Conservation (phyloP, 768 basidiomycete genomes). For the Coprinopsis sp. region DNA sequence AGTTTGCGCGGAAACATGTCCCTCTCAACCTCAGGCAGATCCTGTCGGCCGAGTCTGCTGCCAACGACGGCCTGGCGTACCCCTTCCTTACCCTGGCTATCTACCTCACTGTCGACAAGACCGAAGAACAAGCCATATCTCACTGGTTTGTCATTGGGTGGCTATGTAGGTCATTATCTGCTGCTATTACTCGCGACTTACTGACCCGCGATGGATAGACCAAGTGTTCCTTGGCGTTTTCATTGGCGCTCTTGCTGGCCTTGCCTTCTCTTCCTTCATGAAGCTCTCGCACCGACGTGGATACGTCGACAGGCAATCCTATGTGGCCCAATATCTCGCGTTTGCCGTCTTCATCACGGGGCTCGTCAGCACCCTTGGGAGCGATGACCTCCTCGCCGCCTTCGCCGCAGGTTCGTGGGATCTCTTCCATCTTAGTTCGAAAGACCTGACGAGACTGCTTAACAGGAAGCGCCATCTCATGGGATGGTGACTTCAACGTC, state of each 20-base stretch:
- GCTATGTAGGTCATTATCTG: constrained; percentile 53
- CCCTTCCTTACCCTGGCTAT: constrained; percentile 86
- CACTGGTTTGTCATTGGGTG: constrained; percentile 88
- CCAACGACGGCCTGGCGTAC: constrained; percentile 95
- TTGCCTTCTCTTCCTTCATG: constrained; percentile 70
- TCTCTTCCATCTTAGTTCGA: not conserved
- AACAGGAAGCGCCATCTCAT: constrained; percentile 80
- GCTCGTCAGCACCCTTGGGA: constrained; percentile 67
- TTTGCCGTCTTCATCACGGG: constrained; percentile 68
- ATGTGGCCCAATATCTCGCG: constrained; percentile 74
- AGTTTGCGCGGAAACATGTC: constrained; percentile 65
- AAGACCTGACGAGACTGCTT: not conserved
- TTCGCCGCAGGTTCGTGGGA: constrained; percentile 60
- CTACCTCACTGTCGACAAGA: constrained; percentile 73
- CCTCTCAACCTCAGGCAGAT: constrained; percentile 74
- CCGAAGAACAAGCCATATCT: constrained; percentile 57
- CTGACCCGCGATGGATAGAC: constrained; percentile 42
- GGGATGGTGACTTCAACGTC: constrained; percentile 81
- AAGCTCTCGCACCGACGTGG: constrained; percentile 32
- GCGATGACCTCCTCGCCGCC: constrained; percentile 80
- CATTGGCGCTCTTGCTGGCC: constrained; percentile 64
- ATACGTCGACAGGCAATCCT: constrained; percentile 52
- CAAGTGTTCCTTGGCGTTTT: constrained; percentile 73
- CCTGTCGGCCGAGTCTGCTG: constrained; percentile 84
- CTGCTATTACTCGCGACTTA: not conserved